Base-by-base conservation (phyloP, 306 rosid species). In the Pyrus betulifolia region DNA sequence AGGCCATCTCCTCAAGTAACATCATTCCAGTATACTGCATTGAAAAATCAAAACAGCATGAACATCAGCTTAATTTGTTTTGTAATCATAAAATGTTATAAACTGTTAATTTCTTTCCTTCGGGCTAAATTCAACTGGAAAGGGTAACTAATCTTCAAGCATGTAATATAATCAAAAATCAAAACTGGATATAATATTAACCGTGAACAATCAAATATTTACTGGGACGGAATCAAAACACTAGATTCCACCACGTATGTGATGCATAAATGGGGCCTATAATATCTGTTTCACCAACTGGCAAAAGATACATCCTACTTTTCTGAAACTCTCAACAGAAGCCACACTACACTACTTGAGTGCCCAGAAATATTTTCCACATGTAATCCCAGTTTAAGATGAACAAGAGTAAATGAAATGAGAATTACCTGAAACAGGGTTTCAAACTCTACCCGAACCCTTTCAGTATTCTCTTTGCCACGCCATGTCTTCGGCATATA, bases 401-500 rank as follows among this genome's bases (percentile, higher is more conserved):
- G 18, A 30, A 30, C 68, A 28, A 21, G 3, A 75, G 19, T 64
- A 59, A 61, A 58, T 44, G 62, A 38, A 35, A 65, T 4, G 28
- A 30, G 38, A 23, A 69, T 70, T 82, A 92, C 99, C 99, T 92
- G 97, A 78, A 95, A 95, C 77, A 95, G 84, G 62, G 96, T 89
- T 88, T 86, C 97, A 81, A 92, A 95, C 81, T 92, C 93, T 1
- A 75, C 28, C 23, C 86, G 86, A 4, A 91, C 93, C 70, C 30
- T 69, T 83, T 84, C 93, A 45, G 90, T 84, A 81, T 83, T 88
- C 88, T 90, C 99, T 84, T 89, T 95, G 77, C 91, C 89, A 67
- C 90, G 97, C 97, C 99, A 95, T 85, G 92, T 85, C 86, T 91
- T 92, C 25, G 99, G 99, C 97, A 95, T 89, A 86, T 92, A 92